Evolutionary conservation across 1,139 yeast species (phyloP).

Genomic region (Suhomyces bolitotheri): DNA sequence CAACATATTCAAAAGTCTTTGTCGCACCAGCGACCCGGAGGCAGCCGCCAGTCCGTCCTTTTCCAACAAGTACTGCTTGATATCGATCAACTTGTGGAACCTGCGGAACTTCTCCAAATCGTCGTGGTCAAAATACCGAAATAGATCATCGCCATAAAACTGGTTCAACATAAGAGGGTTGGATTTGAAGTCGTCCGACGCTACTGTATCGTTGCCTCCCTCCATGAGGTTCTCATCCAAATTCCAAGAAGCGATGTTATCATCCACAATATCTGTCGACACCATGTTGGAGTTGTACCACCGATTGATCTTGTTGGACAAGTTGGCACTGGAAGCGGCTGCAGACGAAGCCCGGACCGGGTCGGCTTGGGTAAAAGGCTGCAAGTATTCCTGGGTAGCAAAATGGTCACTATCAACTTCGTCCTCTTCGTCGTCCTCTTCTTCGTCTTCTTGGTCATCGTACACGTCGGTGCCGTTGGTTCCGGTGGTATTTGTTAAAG

Average conservation of each 20-base stretch:
- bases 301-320: slow-evolving; percentile 27
- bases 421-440: slow-evolving; percentile 21
- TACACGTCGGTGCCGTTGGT: slow-evolving; percentile 10
- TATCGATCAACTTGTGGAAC: slow-evolving; percentile 26
- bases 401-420: slow-evolving; percentile 14
- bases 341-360: background rate
- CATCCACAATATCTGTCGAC: slow-evolving; percentile 29
- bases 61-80: slow-evolving; percentile 19
- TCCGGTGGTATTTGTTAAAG: slow-evolving; percentile 34
- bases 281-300: slow-evolving; percentile 23
- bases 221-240: slow-evolving; percentile 37
- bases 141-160: slow-evolving; percentile 40
- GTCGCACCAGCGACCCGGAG: slow-evolving; percentile 6
- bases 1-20: slow-evolving; percentile 8
- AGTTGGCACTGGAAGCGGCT: slow-evolving; percentile 4
- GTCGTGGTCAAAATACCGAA: slow-evolving; percentile 25
- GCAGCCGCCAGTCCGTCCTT: slow-evolving; percentile 8
- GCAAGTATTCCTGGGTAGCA: slow-evolving; percentile 1
- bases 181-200: background rate
- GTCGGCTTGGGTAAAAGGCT: background rate
- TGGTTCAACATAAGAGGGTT: slow-evolving; percentile 17
- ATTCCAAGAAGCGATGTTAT: slow-evolving; percentile 49
- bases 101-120: slow-evolving; percentile 31
- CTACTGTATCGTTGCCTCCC: slow-evolving; percentile 4
- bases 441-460: slow-evolving; percentile 18